Evolutionary conservation across 305 asterid species (phyloP).

Genomic region (Ilex paraguariensis): DNA sequence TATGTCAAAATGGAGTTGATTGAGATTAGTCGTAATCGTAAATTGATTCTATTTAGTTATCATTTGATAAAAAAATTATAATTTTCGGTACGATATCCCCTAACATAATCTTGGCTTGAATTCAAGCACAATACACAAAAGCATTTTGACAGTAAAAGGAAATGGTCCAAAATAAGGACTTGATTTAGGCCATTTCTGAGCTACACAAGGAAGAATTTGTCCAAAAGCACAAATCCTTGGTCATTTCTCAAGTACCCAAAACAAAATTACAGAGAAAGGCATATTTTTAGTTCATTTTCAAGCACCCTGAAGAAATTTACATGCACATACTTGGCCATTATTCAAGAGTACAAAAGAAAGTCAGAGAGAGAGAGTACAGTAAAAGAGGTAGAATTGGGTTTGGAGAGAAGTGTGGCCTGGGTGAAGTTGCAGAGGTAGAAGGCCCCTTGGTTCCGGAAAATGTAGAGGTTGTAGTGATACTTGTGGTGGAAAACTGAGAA

Average conservation of each 20-base stretch:
- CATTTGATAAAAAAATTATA: too few relatives aligned
- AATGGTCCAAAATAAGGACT: too few relatives aligned
- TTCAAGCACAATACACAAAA: too few relatives aligned
- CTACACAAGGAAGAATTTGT: not conserved
- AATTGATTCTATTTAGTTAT: too few relatives aligned
- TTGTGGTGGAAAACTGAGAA: constrained; percentile 74
- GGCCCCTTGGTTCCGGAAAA: constrained; percentile 71
- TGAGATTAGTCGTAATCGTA: too few relatives aligned
- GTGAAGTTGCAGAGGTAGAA: constrained; percentile 67
- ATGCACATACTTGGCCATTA: not conserved
- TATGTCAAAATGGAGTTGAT: too few relatives aligned
- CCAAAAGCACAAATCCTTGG: not conserved
- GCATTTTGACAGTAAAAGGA: too few relatives aligned
- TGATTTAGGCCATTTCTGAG: not conserved
- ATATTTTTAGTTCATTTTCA: too few relatives aligned
- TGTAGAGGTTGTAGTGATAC: constrained; percentile 63
- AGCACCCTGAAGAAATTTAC: not conserved
- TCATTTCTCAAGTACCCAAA: not conserved
- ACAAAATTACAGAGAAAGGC: not conserved
- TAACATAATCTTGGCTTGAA: too few relatives aligned
- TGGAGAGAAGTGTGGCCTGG: constrained; percentile 72
- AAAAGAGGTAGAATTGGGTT: constrained; percentile 61
- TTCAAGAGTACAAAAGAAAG: too few relatives aligned
- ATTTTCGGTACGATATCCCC: too few relatives aligned
- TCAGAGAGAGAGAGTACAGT: constrained; percentile 35